Conservation (phyloP, 2,329 filamentous ascomycete genomes). For the Claviceps sp. region DNA sequence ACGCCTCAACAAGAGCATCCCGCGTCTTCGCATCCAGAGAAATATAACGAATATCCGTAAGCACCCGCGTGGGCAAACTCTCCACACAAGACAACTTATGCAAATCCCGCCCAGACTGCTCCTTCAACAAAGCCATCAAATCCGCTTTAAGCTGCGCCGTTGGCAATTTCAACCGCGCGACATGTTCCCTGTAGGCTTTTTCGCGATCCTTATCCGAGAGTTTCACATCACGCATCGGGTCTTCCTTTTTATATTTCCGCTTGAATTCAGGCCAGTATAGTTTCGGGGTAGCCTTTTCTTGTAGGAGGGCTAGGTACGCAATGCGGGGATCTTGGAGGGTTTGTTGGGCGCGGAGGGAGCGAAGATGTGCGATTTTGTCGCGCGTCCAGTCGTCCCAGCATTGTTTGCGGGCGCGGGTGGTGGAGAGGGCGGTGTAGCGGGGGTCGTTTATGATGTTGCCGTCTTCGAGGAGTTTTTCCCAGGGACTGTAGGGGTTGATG, state of each 20-base stretch:
- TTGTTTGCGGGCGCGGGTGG: constrained; percentile 68
- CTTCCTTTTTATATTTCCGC: constrained; percentile 73
- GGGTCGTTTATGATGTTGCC: constrained; percentile 71
- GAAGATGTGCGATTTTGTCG: constrained; percentile 59
- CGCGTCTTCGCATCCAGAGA: constrained; percentile 47
- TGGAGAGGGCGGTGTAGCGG: constrained; percentile 71
- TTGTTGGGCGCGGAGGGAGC: constrained; percentile 58
- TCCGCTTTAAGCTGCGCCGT: constrained; percentile 56
- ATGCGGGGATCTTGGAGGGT: constrained; percentile 74
- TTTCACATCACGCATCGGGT: constrained; percentile 61
- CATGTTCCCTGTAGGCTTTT: constrained; percentile 64
- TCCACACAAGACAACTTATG: constrained; percentile 45
- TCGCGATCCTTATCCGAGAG: constrained; percentile 67
- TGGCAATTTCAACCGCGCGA: constrained; percentile 52
- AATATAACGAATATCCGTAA: constrained; percentile 57
- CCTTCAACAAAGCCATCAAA: constrained; percentile 49
- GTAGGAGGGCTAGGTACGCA: constrained; percentile 68
- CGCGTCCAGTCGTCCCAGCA: constrained; percentile 76
- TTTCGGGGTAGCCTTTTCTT: constrained; percentile 73
- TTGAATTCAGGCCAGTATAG: constrained; percentile 97
- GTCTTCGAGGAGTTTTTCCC: constrained; percentile 80
- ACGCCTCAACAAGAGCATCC: constrained; percentile 52
- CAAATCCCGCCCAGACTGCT: constrained; percentile 42
- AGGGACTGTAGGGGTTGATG: constrained; percentile 79
- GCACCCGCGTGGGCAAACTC: constrained; percentile 46